Conservation (phyloP, 768 basidiomycete species). For the Mycena epipterygia region DNA sequence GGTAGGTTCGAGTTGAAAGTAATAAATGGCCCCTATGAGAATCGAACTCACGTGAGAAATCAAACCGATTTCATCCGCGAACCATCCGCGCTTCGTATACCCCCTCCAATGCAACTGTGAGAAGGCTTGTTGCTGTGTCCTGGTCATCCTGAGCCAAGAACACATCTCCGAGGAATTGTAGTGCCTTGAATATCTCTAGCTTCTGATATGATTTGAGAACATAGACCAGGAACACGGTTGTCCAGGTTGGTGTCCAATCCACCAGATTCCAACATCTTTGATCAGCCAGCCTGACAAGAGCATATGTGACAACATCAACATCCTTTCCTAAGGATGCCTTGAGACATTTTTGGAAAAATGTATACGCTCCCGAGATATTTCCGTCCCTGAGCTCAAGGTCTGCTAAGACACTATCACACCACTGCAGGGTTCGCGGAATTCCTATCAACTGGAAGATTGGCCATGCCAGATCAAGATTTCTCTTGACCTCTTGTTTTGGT, state of each 20-base stretch:
- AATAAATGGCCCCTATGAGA: no score
- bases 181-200: neutral
- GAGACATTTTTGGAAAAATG: neutral
- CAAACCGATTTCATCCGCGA: no score
- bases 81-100: no score
- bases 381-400: neutral
- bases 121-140: neutral
- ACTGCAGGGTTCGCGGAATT: no score
- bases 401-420: neutral
- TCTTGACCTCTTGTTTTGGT: neutral
- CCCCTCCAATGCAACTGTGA: neutral
- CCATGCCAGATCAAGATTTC: neutral
- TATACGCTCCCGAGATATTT: neutral
- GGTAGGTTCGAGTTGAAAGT: no score
- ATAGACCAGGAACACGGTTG: neutral
- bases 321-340: neutral
- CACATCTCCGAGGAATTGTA: conserved; percentile 4
- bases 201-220: neutral
- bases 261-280: neutral
- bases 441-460: neutral
- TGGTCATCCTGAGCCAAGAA: neutral
- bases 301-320: neutral
- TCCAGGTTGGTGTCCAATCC: neutral
- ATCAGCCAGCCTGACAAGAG: neutral
- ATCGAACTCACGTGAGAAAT: no score